Conservation (phyloP, 805 yeast genomes). For the Starmerella powellii region DNA sequence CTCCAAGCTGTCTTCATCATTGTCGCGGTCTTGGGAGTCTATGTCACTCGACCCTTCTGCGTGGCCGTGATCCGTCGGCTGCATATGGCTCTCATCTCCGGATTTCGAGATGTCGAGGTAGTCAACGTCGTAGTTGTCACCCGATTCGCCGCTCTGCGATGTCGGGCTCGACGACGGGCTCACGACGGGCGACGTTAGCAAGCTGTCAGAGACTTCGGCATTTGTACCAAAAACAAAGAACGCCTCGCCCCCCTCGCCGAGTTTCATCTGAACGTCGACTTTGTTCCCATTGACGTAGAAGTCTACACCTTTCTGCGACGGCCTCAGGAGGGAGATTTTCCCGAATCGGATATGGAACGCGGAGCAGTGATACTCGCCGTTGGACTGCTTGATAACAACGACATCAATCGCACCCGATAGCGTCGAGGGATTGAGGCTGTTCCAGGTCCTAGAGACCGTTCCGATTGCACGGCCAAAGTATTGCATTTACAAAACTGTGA, state of each 20-base stretch:
- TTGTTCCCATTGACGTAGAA: constrained; percentile 71
- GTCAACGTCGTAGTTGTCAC: constrained; percentile 22
- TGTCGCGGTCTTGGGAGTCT: not conserved
- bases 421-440: constrained; percentile 91
- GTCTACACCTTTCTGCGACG: constrained; percentile 88
- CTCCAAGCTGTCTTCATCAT: constrained; percentile 9
- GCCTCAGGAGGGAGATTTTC: constrained; percentile 79
- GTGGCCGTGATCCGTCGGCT: not conserved
- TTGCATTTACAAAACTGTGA: constrained; percentile 47
- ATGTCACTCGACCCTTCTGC: too few species aligned
- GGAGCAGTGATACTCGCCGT: constrained; percentile 70
- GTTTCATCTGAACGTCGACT: constrained; percentile 83
- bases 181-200: constrained; percentile 77
- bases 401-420: constrained; percentile 95
- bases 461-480: constrained; percentile 94
- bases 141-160: constrained; percentile 14
- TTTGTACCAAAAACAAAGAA: constrained; percentile 88
- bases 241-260: constrained; percentile 97
- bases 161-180: constrained; percentile 46
- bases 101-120: constrained; percentile 18
- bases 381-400: constrained; percentile 81
- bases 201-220: constrained; percentile 55
- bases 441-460: constrained; percentile 93
- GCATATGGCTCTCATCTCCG: not conserved
- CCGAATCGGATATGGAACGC: constrained; percentile 97